These are phyloP conservation scores for Dictyostelium brefeldianum DNA, from an alignment of 78 protist species.

Conservation along the genomic window DNA sequence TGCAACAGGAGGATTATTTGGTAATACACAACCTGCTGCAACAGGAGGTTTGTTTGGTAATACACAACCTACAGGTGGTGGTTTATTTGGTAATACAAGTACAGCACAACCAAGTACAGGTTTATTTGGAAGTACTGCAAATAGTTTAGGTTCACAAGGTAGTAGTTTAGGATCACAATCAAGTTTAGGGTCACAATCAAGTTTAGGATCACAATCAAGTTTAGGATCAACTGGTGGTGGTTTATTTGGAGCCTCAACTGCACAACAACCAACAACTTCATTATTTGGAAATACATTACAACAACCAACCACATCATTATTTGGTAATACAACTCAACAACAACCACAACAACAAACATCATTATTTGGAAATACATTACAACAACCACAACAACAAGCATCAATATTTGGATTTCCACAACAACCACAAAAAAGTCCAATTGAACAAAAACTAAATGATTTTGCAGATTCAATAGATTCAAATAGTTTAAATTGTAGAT, in stretches of 20 bases:
- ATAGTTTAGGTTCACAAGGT: constrained; percentile 14
- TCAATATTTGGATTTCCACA: too few species aligned
- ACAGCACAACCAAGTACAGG: constrained; percentile 6
- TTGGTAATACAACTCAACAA: background rate
- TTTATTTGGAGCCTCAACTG: too few species aligned
- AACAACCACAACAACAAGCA: constrained; percentile 14
- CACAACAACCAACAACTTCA: background rate
- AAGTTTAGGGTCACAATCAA: background rate
- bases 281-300: constrained; percentile 33
- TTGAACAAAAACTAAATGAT: constrained; percentile 45
- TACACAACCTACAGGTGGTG: constrained; percentile 26
- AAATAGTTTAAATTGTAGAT: constrained; percentile 51
- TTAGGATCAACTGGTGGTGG: background rate
- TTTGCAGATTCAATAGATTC: constrained; percentile 45
- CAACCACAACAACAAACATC: constrained; percentile 27
- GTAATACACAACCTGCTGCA: background rate
- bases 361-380: constrained; percentile 16
- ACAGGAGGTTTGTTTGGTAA: constrained; percentile 14
- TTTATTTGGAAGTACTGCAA: background rate
- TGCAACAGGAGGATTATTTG: background rate
- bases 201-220: background rate
- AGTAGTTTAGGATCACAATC: constrained; percentile 14
- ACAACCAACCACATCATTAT: constrained; percentile 12
- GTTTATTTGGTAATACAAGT: constrained; percentile 42
- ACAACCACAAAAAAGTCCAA: constrained; percentile 40